Conservation (phyloP, 371 early-diverging fungal species). For the Neoconidiobolus thromboides region DNA sequence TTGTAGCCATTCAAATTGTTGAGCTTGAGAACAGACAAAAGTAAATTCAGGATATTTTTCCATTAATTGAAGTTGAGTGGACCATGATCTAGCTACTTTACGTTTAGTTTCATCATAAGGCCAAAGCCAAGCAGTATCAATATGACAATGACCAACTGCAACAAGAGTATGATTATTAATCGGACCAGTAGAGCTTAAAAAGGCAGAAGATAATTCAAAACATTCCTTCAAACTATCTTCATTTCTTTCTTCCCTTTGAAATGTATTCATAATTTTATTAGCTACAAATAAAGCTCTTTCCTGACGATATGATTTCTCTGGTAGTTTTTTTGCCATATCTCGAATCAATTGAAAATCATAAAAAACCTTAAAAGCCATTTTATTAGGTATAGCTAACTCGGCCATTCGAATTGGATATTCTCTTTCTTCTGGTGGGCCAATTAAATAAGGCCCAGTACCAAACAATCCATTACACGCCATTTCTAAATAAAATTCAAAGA, state of each 20-base stretch:
- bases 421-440: slow-evolving; percentile 51
- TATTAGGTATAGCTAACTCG: slow-evolving; percentile 49
- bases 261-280: slow-evolving; percentile 62
- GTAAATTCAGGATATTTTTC: slow-evolving; percentile 69
- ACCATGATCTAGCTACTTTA: slow-evolving; percentile 83
- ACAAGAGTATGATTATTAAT: slow-evolving; percentile 35
- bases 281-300: slow-evolving; percentile 61
- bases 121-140: slow-evolving; percentile 52
- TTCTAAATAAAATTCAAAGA: slow-evolving; percentile 58
- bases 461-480: slow-evolving; percentile 88
- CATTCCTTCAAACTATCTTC: slow-evolving; percentile 27
- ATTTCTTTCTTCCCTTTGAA: slow-evolving; percentile 16
- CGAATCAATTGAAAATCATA: slow-evolving; percentile 61
- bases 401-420: slow-evolving; percentile 20
- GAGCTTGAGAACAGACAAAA: slow-evolving; percentile 87
- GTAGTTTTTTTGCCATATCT: slow-evolving; percentile 58
- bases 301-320: slow-evolving; percentile 37
- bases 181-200: slow-evolving; percentile 38
- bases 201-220: slow-evolving; percentile 29
- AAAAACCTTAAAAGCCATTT: slow-evolving; percentile 37
- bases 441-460: slow-evolving; percentile 30
- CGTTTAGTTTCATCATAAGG: slow-evolving; percentile 91
- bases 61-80: slow-evolving; percentile 68
- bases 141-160: slow-evolving; percentile 75
- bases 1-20: slow-evolving; percentile 87